Evolutionary conservation across 2,329 filamentous ascomycete genomes (phyloP).

Genomic region (Fusarium austroafricanum): DNA sequence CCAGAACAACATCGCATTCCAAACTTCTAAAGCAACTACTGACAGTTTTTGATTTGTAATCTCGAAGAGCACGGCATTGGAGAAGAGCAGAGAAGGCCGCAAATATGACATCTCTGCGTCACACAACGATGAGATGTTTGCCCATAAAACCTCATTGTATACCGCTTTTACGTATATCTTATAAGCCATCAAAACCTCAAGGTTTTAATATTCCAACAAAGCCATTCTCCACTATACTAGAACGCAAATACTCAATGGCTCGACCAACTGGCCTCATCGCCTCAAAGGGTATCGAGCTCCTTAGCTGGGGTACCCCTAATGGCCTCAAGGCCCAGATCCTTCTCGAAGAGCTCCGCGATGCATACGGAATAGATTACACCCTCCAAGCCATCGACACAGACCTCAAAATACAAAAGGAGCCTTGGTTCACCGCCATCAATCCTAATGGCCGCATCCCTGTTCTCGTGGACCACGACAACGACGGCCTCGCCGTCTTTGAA

Average conservation of each 20-base stretch:
- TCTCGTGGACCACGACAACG: slow-evolving; percentile 73
- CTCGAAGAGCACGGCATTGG: neutral
- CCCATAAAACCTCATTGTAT: neutral
- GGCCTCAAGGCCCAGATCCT: slow-evolving; percentile 69
- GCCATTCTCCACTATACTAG: neutral
- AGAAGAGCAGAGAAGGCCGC: no score
- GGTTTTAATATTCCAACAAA: neutral
- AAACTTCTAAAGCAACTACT: neutral
- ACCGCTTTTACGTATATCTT: neutral
- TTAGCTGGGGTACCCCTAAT: slow-evolving; percentile 68
- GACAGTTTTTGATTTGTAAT: neutral
- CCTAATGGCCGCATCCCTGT: slow-evolving; percentile 75
- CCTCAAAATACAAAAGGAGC: slow-evolving; percentile 74
- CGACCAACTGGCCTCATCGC: slow-evolving; percentile 66
- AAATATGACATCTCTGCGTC: slow-evolving; percentile 5
- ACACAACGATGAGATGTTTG: neutral
- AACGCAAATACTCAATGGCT: slow-evolving; percentile 41
- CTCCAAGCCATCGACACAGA: slow-evolving; percentile 69
- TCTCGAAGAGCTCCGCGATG: slow-evolving; percentile 74
- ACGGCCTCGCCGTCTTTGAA: slow-evolving; percentile 76
- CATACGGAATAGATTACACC: slow-evolving; percentile 70
- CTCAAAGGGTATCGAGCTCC: slow-evolving; percentile 72
- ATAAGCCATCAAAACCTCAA: neutral
- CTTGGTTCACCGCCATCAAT: slow-evolving; percentile 71
- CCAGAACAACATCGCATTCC: neutral